Evolutionary conservation across 2,329 filamentous ascomycete species (phyloP).

Genomic region (Diaporthe helianthi): DNA sequence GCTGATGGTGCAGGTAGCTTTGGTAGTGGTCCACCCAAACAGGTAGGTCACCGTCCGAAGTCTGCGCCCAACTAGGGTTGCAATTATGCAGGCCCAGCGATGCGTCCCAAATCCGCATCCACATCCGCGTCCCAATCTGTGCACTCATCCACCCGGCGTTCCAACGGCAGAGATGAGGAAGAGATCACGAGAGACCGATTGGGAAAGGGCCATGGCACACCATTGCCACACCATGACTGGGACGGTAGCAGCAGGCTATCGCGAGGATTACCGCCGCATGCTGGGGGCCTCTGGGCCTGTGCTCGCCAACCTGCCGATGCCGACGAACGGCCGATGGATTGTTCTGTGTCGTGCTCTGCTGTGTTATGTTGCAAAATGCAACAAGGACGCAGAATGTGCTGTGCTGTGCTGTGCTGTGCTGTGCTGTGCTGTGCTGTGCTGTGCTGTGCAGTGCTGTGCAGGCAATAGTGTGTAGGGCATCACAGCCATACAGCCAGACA

Average conservation of each 20-base stretch:
- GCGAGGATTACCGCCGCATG: neutral
- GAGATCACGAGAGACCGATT: conserved; percentile 19
- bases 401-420: neutral
- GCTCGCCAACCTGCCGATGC: neutral
- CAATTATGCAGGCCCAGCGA: conserved; percentile 28
- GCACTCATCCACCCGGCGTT: conserved; percentile 13
- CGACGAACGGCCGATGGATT: conserved; percentile 14
- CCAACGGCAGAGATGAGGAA: conserved; percentile 15
- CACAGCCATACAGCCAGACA: neutral
- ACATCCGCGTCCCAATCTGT: conserved; percentile 15
- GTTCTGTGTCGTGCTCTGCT: neutral
- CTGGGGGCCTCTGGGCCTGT: neutral
- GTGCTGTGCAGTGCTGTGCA: neutral
- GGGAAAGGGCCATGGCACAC: conserved; percentile 8
- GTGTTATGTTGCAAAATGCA: conserved; percentile 12
- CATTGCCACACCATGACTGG: conserved; percentile 21
- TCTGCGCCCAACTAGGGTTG: conserved; percentile 23
- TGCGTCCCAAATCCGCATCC: conserved; percentile 25
- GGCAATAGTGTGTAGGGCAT: neutral
- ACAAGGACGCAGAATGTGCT: conserved; percentile 2
- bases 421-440: neutral
- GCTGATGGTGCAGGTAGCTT: conserved; percentile 8
- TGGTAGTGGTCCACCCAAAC: conserved; percentile 7
- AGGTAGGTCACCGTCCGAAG: conserved; percentile 22
- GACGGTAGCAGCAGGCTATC: conserved; percentile 6